These are phyloP conservation scores for Fusarium sp. DNA, from an alignment of 2,329 filamentous ascomycete genomes.

Conservation along the genomic window DNA sequence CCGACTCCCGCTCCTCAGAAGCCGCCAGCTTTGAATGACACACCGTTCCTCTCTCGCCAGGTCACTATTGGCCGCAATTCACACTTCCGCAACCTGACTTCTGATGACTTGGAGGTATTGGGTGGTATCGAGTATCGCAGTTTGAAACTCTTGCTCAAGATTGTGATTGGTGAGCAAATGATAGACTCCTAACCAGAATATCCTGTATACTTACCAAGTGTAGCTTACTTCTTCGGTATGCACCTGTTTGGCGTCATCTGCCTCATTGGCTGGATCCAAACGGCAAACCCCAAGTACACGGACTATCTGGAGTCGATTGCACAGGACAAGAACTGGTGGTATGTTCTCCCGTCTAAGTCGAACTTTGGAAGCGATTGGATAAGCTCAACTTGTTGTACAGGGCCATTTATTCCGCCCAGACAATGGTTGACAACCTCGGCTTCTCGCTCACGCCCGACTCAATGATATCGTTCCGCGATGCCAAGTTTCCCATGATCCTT, in stretches of 20 bases:
- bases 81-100: slow-evolving; percentile 55
- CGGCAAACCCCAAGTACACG: slow-evolving; percentile 53
- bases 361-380: no score
- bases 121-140: slow-evolving; percentile 64
- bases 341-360: no score
- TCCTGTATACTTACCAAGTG: not conserved
- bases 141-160: slow-evolving; percentile 60
- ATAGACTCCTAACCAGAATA: not conserved
- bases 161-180: slow-evolving; percentile 50
- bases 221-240: slow-evolving; percentile 59
- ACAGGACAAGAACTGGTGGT: slow-evolving; percentile 58
- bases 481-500: slow-evolving; percentile 56
- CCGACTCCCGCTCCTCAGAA: not conserved
- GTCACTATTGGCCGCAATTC: slow-evolving; percentile 49
- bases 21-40: slow-evolving; percentile 2
- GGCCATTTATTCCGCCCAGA: slow-evolving; percentile 62
- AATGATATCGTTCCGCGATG: slow-evolving; percentile 60
- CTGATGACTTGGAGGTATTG: slow-evolving; percentile 54
- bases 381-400: slow-evolving; percentile 33
- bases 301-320: slow-evolving; percentile 52
- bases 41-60: slow-evolving; percentile 8
- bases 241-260: slow-evolving; percentile 60
- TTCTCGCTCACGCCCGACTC: slow-evolving; percentile 66
- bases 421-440: slow-evolving; percentile 63
- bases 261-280: slow-evolving; percentile 60